These are phyloP conservation scores for Candida andamanensis DNA, from an alignment of 805 yeast species.

Conservation along the genomic window DNA sequence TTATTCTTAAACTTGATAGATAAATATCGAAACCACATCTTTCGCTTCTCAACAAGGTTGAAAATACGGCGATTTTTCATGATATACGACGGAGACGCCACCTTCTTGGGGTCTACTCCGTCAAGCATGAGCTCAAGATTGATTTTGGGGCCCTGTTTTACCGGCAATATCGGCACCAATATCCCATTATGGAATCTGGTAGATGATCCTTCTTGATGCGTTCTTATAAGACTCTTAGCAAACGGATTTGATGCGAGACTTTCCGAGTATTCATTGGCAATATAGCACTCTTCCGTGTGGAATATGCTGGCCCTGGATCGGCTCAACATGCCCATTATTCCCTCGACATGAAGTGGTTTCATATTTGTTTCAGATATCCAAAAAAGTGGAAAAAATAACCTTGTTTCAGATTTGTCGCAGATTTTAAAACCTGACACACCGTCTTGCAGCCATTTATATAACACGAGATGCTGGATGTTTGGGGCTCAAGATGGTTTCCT, in stretches of 20 bases:
- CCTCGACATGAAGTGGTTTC: slow-evolving; percentile 27
- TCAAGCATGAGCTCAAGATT: slow-evolving; percentile 5
- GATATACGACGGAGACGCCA: slow-evolving; percentile 21
- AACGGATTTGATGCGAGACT: slow-evolving; percentile 23
- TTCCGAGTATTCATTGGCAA: slow-evolving; percentile 9
- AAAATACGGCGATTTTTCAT: slow-evolving; percentile 19
- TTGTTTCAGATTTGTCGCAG: too few relatives aligned
- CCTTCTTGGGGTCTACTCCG: too few relatives aligned
- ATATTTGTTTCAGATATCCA: too few relatives aligned
- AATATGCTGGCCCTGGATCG: slow-evolving; percentile 20
- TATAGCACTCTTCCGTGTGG: slow-evolving; percentile 17
- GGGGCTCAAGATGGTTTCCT: too few relatives aligned
- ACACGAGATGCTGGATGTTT: too few relatives aligned
- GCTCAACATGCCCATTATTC: slow-evolving; percentile 24
- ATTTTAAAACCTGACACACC: too few relatives aligned
- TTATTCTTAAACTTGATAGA: slow-evolving; percentile 23
- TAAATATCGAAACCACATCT: slow-evolving; percentile 17
- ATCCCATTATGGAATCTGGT: slow-evolving; percentile 25
- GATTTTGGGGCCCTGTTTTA: background rate
- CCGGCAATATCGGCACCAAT: slow-evolving; percentile 10
- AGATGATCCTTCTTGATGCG: slow-evolving; percentile 21
- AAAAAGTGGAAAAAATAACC: too few relatives aligned
- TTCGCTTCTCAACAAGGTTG: slow-evolving; percentile 11
- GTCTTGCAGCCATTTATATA: too few relatives aligned
- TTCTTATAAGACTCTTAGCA: slow-evolving; percentile 18